Evolutionary conservation across 2,329 filamentous ascomycete species (phyloP).

Genomic region (Tetracladium maxilliforme): DNA sequence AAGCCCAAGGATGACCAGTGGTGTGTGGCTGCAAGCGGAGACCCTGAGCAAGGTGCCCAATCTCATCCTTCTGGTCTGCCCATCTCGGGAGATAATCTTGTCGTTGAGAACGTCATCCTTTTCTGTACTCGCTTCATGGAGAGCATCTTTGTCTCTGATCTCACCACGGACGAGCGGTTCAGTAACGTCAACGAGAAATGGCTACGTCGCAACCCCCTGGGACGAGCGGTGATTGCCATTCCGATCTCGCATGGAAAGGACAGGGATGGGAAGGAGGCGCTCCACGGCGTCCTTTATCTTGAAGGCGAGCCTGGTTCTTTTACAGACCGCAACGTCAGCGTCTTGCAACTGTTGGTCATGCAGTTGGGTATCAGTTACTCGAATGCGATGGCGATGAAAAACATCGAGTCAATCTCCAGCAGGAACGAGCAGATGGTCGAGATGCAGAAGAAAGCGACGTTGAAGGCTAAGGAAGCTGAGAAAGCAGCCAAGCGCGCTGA

Average conservation of each 20-base stretch:
- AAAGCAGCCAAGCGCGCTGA: constrained; percentile 65
- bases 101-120: constrained; percentile 64
- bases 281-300: constrained; percentile 63
- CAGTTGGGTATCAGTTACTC: constrained; percentile 64
- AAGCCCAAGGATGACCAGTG: no score
- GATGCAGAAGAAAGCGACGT: constrained; percentile 59
- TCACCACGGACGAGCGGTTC: constrained; percentile 63
- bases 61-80: constrained; percentile 52
- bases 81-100: constrained; percentile 47
- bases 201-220: constrained; percentile 51
- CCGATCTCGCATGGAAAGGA: constrained; percentile 65
- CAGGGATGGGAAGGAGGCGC: constrained; percentile 48
- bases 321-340: constrained; percentile 56
- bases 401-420: constrained; percentile 62
- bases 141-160: constrained; percentile 57
- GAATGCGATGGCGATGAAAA: constrained; percentile 52
- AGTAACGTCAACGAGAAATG: constrained; percentile 59
- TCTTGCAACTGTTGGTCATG: constrained; percentile 58
- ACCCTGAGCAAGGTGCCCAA: constrained; percentile 52
- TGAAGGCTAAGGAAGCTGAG: constrained; percentile 58
- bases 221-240: constrained; percentile 66
- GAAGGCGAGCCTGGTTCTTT: constrained; percentile 64
- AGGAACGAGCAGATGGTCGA: constrained; percentile 68
- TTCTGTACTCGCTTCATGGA: constrained; percentile 69
- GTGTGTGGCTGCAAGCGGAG: constrained; percentile 61